A percentile compares a stretch with the other conserved stretches of the same genome.
phyloP scores from a whole-genome alignment of 495 filamentous ascomycete species.

The Aspergillus olivimuriae region DNA sequence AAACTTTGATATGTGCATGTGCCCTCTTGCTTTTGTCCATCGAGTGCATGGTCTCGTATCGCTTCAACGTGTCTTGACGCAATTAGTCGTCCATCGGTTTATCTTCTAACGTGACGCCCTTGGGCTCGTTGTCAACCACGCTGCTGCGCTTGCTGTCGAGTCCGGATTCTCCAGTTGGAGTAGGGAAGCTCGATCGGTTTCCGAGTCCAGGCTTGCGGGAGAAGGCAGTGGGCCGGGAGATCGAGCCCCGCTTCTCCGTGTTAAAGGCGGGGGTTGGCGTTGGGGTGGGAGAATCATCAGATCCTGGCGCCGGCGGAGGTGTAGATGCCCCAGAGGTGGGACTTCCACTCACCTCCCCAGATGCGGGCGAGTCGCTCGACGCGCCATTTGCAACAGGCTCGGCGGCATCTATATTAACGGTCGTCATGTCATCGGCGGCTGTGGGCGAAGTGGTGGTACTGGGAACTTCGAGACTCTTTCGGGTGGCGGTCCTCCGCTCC shows the following conservation, averaged over 20 bases:
- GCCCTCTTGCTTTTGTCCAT: no score
- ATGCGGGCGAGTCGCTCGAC: slow-evolving; percentile 29
- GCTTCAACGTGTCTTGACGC: neutral
- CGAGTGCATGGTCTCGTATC: neutral
- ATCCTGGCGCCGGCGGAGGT: slow-evolving; percentile 27
- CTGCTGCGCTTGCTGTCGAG: slow-evolving; percentile 43
- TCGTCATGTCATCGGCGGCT: slow-evolving; percentile 20
- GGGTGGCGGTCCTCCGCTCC: slow-evolving; percentile 38
- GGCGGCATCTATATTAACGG: slow-evolving; percentile 22
- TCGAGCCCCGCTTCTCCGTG: slow-evolving; percentile 44
- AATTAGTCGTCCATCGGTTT: slow-evolving; percentile 70
- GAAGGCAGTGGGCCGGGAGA: slow-evolving; percentile 30
- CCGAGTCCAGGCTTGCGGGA: slow-evolving; percentile 38
- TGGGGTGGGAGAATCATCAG: slow-evolving; percentile 34
- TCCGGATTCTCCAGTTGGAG: slow-evolving; percentile 22
- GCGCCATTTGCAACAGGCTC: slow-evolving; percentile 32
- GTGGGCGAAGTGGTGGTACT: slow-evolving; percentile 25
- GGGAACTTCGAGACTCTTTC: slow-evolving; percentile 62
- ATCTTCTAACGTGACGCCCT: slow-evolving; percentile 75
- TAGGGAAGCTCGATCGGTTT: slow-evolving; percentile 38
- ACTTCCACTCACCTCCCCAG: slow-evolving; percentile 24
- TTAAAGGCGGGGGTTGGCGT: slow-evolving; percentile 31
- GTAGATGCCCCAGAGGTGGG: slow-evolving; percentile 28
- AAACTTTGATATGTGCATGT: no score
- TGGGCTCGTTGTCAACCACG: slow-evolving; percentile 38